A percentile compares a stretch with the other conserved stretches of the same genome.
Conservation (phyloP, 2,329 filamentous ascomycete species). For the Colletotrichum melonis region DNA sequence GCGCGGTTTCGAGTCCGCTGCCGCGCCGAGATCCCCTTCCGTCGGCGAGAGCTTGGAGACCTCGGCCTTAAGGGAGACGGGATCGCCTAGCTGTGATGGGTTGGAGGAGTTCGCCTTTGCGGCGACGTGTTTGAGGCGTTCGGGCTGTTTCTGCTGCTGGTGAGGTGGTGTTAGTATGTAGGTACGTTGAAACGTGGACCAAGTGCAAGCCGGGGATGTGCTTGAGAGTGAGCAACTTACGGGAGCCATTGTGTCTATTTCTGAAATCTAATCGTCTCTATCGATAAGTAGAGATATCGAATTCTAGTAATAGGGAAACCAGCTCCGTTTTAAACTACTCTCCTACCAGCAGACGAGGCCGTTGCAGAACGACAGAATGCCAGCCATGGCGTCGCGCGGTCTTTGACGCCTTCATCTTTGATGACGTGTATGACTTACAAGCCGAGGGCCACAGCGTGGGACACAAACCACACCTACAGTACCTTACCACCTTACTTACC, state of each 20-base stretch:
- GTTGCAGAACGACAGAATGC: background rate
- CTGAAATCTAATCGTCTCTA: background rate
- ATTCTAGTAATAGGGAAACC: background rate
- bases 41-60: conserved; percentile 30
- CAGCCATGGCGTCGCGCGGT: background rate
- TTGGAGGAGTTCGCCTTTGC: conserved; percentile 42
- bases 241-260: conserved; percentile 21
- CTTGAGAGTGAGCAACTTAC: conserved; percentile 3
- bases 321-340: background rate
- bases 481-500: background rate
- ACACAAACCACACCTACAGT: background rate
- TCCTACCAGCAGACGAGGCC: no score
- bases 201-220: background rate
- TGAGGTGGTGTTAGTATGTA: background rate
- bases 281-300: background rate
- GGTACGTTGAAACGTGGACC: background rate
- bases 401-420: conserved; percentile 32
- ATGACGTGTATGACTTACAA: conserved; percentile 36
- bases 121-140: conserved; percentile 35
- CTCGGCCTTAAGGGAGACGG: conserved; percentile 53
- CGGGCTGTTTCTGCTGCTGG: conserved; percentile 25
- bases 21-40: conserved; percentile 23
- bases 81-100: conserved; percentile 51
- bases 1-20: background rate
- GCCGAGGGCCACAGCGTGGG: conserved; percentile 10